A percentile compares a stretch with the other conserved stretches of the same genome.
These are phyloP conservation scores for Fusarium ambrosium DNA, from an alignment of 2,329 filamentous ascomycete genomes.

Conservation along the genomic window DNA sequence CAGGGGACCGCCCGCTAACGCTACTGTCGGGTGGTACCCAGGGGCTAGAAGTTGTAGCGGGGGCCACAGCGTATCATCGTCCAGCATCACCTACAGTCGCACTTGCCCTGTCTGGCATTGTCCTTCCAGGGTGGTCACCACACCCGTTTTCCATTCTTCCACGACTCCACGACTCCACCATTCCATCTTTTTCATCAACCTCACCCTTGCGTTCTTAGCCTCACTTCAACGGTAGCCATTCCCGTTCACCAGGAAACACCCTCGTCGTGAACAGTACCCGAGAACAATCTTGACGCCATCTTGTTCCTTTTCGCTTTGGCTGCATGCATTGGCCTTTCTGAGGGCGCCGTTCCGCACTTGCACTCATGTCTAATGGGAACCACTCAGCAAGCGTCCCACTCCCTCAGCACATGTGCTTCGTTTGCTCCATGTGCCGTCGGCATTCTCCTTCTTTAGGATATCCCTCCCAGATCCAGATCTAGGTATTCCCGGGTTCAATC, in stretches of 20 bases:
- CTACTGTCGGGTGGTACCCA: conserved; percentile 7
- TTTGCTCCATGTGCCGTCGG: conserved; percentile 25
- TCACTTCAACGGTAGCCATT: conserved; percentile 2
- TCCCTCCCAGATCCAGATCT: conserved; percentile 5
- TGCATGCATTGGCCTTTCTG: background rate
- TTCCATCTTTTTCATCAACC: conserved; percentile 33
- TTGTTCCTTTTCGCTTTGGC: background rate
- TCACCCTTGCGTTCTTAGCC: conserved; percentile 21
- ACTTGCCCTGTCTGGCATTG: conserved; percentile 20
- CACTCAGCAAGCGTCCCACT: conserved; percentile 33
- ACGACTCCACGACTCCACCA: background rate
- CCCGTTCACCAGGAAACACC: background rate
- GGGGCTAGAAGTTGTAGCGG: conserved; percentile 7
- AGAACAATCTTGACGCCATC: background rate
- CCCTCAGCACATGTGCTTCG: conserved; percentile 9
- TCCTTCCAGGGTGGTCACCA: conserved; percentile 2
- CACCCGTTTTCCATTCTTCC: background rate
- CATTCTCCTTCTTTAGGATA: conserved; percentile 10
- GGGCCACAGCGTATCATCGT: conserved; percentile 29
- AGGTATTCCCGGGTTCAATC: background rate
- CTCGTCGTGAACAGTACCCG: background rate
- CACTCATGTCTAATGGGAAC: background rate
- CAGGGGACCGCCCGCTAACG: conserved; percentile 36
- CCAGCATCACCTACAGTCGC: conserved; percentile 8
- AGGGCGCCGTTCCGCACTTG: background rate